These are phyloP conservation scores for Penicillium sp. DNA, from an alignment of 2,329 filamentous ascomycete species.

Conservation along the genomic window DNA sequence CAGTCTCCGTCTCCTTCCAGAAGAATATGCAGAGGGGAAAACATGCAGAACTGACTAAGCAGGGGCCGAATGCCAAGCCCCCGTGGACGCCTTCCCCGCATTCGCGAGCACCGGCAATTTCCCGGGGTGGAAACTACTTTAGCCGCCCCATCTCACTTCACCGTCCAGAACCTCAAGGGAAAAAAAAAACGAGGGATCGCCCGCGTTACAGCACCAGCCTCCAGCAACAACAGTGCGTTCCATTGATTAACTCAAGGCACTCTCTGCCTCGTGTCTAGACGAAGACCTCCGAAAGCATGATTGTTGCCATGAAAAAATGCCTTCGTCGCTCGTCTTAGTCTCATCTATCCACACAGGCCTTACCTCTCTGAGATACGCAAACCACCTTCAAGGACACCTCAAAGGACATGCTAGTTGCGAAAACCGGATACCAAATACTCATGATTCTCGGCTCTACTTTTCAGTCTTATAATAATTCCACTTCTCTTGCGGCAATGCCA, in stretches of 20 bases:
- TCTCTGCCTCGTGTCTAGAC: background rate
- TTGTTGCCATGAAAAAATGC: background rate
- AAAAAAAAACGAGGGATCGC: background rate
- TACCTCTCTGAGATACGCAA: background rate
- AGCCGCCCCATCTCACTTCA: background rate
- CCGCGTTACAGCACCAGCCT: background rate
- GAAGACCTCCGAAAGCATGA: background rate
- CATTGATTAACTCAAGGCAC: background rate
- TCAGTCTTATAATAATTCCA: background rate
- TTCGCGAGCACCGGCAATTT: background rate
- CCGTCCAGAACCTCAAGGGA: background rate
- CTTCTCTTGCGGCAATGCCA: background rate
- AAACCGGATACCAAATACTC: background rate
- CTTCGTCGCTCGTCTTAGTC: background rate
- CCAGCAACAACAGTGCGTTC: background rate
- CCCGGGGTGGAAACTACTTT: background rate
- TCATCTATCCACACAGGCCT: background rate
- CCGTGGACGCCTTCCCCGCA: background rate
- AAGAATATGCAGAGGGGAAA: no score
- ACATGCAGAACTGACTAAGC: background rate
- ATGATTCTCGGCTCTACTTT: background rate
- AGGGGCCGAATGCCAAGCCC: background rate
- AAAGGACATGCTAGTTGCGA: background rate
- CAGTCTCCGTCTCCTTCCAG: no score
- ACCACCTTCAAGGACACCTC: background rate